Evolutionary conservation across 306 rosid genomes (phyloP).

Genomic region (Gillenia trifoliata): DNA sequence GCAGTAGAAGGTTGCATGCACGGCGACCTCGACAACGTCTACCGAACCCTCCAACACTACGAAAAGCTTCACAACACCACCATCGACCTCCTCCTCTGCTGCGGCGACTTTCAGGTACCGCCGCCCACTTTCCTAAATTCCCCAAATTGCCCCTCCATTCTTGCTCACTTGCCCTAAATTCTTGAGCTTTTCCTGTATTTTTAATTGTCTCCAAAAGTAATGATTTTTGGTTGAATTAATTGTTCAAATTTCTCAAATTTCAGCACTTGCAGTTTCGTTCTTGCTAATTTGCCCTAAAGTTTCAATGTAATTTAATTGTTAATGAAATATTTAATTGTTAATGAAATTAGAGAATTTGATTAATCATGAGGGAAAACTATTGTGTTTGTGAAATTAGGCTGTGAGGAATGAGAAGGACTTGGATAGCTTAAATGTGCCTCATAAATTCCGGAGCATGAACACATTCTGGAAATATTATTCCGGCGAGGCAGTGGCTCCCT

Average conservation of each 20-base stretch:
- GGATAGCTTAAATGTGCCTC: constrained; percentile 71
- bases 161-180: not conserved
- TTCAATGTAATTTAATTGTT: not conserved
- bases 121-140: not conserved
- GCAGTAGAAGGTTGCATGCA: constrained; percentile 97
- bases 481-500: constrained; percentile 73
- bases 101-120: constrained; percentile 85
- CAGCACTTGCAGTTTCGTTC: not conserved
- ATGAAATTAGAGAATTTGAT: not conserved
- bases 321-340: not conserved
- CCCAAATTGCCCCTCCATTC: not conserved
- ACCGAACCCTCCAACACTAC: constrained; percentile 60
- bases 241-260: not conserved
- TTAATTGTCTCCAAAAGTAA: not conserved
- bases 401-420: constrained; percentile 78
- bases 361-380: too few species aligned
- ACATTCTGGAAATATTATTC: constrained; percentile 97
- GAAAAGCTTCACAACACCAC: constrained; percentile 52
- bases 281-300: constrained; percentile 1
- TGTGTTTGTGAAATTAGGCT: constrained; percentile 36
- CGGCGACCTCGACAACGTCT: constrained; percentile 84
- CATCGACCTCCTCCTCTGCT: constrained; percentile 91
- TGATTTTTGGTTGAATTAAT: not conserved
- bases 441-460: constrained; percentile 54
- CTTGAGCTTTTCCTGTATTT: not conserved